These are phyloP conservation scores for Camellia granthamiana DNA, from an alignment of 148 eudicot species.

Conservation along the genomic window DNA sequence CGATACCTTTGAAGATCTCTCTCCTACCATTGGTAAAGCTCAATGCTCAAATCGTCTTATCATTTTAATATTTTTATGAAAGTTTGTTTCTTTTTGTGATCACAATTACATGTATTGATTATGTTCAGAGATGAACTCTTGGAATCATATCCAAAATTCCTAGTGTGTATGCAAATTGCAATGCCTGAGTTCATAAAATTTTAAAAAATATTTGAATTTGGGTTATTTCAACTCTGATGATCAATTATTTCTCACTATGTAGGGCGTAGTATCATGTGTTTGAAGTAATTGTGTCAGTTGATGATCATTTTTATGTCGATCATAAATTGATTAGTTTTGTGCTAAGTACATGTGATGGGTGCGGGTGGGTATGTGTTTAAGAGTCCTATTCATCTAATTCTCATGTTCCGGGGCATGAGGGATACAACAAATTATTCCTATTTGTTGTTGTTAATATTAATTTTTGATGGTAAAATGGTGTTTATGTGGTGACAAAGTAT, in stretches of 20 bases:
- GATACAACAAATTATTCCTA: too few species aligned
- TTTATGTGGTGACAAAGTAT: too few species aligned
- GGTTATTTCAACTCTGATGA: background rate
- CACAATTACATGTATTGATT: too few species aligned
- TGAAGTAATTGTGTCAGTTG: background rate
- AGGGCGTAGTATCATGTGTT: background rate
- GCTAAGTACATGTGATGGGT: too few species aligned
- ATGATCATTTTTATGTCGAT: background rate
- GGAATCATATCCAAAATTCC: background rate
- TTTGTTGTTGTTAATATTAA: too few species aligned
- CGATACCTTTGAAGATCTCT: slow-evolving; percentile 71
- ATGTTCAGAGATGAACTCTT: background rate
- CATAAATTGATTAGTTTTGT: background rate
- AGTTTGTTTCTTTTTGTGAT: background rate
- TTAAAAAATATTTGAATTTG: background rate
- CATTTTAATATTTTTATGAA: background rate
- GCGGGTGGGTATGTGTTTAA: too few species aligned
- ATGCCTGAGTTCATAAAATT: background rate
- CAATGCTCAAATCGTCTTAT: background rate
- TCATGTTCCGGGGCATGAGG: too few species aligned
- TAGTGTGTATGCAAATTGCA: background rate
- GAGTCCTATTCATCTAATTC: too few species aligned
- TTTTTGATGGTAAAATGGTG: too few species aligned
- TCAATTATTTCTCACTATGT: background rate
- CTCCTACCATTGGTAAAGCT: slow-evolving; percentile 63